Conservation (phyloP, 257 asterid genomes). For the Lavandula angustifolia region DNA sequence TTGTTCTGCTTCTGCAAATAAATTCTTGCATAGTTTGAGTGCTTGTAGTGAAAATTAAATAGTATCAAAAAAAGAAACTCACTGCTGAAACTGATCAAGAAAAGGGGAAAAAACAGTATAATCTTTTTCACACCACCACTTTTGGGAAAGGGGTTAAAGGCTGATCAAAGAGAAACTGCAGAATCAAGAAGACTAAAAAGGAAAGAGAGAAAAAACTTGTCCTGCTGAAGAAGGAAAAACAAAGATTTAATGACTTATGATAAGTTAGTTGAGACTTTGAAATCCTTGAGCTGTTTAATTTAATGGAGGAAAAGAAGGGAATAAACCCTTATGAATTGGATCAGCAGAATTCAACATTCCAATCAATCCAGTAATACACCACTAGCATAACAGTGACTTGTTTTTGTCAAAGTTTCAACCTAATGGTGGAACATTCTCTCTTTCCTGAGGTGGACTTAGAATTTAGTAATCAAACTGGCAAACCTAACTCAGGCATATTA, state of each 20-base stretch:
- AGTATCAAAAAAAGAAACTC: slow-evolving; percentile 34
- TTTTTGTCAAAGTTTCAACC: slow-evolving; percentile 31
- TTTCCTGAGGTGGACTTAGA: slow-evolving; percentile 18
- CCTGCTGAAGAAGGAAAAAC: slow-evolving; percentile 1
- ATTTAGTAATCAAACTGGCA: slow-evolving; percentile 5
- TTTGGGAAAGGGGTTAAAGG: slow-evolving; percentile 38
- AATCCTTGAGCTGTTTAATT: slow-evolving; percentile 18
- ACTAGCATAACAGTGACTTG: slow-evolving; percentile 28
- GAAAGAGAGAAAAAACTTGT: background rate
- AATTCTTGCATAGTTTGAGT: slow-evolving; percentile 32
- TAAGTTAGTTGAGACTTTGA: slow-evolving; percentile 36
- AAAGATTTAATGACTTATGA: slow-evolving; percentile 1
- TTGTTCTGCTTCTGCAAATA: slow-evolving; percentile 22
- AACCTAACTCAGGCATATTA: slow-evolving; percentile 26
- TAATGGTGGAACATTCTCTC: slow-evolving; percentile 29
- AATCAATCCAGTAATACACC: slow-evolving; percentile 40
- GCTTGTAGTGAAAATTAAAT: slow-evolving; percentile 43
- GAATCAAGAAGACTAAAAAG: slow-evolving; percentile 8
- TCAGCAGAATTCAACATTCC: slow-evolving; percentile 31
- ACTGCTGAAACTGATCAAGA: slow-evolving; percentile 41
- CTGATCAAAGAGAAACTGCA: slow-evolving; percentile 30
- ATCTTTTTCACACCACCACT: slow-evolving; percentile 37
- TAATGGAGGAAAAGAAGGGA: slow-evolving; percentile 18
- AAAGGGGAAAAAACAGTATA: slow-evolving; percentile 28
- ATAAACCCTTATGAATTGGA: slow-evolving; percentile 25